A percentile compares a stretch with the other conserved stretches of the same genome.
phyloP scores from a whole-genome alignment of 1,139 yeast species.

The Zygotorulaspora mrakii region DNA sequence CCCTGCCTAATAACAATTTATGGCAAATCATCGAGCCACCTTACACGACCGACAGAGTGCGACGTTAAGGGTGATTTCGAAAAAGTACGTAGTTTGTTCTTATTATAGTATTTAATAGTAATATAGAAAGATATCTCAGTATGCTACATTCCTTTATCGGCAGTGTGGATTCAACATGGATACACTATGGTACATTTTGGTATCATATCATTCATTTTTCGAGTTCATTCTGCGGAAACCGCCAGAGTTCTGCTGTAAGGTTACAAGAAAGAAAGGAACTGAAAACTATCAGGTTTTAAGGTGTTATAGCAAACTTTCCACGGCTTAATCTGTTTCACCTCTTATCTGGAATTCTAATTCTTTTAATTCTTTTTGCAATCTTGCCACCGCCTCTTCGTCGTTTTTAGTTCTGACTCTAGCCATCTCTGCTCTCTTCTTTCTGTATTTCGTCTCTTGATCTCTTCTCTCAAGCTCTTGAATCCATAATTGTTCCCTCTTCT shows the following conservation, averaged over 20 bases:
- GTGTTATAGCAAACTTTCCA: no score
- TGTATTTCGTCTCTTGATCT: slow-evolving; percentile 65
- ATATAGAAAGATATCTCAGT: no score
- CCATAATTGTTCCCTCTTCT: slow-evolving; percentile 81
- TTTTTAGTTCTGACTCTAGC: slow-evolving; percentile 41
- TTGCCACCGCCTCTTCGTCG: slow-evolving; percentile 32
- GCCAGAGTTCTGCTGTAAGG: not conserved
- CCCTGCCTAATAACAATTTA: not conserved
- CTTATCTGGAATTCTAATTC: slow-evolving; percentile 27
- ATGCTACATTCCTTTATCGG: no score
- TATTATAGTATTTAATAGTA: no score
- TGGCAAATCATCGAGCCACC: not conserved
- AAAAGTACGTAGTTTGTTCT: no score
- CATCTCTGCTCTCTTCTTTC: slow-evolving; percentile 53
- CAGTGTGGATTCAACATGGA: not conserved
- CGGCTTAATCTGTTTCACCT: slow-evolving; percentile 9
- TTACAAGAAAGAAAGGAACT: no score
- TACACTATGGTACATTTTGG: not conserved
- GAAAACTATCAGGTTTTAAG: not conserved
- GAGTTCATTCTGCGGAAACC: no score
- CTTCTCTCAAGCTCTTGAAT: slow-evolving; percentile 86
- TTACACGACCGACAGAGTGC: not conserved
- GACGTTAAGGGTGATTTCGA: not conserved
- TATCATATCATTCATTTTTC: no score
- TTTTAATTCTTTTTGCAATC: slow-evolving; percentile 29